Conservation (phyloP, 306 rosid genomes). For the Acacia melanoxylon region DNA sequence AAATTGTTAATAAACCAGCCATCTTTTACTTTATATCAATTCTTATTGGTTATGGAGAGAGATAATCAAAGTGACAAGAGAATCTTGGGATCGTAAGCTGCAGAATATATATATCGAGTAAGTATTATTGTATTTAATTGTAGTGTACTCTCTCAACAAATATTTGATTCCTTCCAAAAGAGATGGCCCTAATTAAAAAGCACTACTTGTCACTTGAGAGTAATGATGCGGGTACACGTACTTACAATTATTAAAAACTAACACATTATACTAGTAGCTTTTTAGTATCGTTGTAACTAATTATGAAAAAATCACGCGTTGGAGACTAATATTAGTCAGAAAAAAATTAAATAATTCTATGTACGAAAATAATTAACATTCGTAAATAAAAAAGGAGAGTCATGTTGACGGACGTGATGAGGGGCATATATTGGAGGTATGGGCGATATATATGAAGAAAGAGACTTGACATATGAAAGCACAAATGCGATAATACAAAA, state of each 20-base stretch:
- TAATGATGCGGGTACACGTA: constrained; percentile 34
- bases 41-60: constrained; percentile 15
- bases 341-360: no score
- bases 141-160: not conserved
- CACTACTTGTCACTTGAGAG: not conserved
- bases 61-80: not conserved
- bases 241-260: not conserved
- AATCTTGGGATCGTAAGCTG: constrained; percentile 47
- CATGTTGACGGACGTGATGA: not conserved
- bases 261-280: not conserved
- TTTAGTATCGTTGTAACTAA: not conserved
- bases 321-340: no score
- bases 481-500: constrained; percentile 40
- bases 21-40: not conserved
- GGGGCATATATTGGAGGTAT: constrained; percentile 48
- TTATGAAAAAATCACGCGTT: not conserved
- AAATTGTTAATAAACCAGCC: constrained; percentile 10
- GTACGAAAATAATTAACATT: not conserved
- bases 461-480: constrained; percentile 49
- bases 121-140: not conserved
- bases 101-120: not conserved
- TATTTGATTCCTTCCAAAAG: constrained; percentile 12
- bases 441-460: constrained; percentile 31
- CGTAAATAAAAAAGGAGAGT: constrained; percentile 11
- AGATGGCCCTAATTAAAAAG: not conserved